Percentiles rank a stretch among this genome's conserved stretches.
Evolutionary conservation across 768 basidiomycete genomes (phyloP).

Genomic region (Russula sp.): DNA sequence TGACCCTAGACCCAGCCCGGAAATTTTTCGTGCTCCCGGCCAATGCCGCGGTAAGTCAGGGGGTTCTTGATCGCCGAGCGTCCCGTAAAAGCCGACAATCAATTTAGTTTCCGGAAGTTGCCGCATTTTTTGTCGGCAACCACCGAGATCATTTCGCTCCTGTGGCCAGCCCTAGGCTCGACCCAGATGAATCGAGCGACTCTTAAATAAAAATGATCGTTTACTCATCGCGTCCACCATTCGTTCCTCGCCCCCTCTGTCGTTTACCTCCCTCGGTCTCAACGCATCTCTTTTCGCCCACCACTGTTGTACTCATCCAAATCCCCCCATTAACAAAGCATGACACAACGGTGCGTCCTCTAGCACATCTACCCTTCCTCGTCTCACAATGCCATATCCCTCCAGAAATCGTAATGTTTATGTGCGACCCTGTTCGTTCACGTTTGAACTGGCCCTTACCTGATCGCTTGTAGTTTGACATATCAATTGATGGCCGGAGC

Average conservation of each 20-base stretch:
- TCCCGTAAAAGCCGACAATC: constrained; percentile 28
- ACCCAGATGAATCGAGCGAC: constrained; percentile 4
- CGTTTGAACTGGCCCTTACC: not conserved
- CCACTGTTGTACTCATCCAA: not conserved
- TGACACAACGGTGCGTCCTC: constrained; percentile 13
- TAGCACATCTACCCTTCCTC: not conserved
- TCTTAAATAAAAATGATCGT: constrained; percentile 18
- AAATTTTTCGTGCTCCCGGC: constrained; percentile 8
- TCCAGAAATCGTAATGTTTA: constrained; percentile 23
- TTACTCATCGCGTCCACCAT: constrained; percentile 19
- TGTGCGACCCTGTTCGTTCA: constrained; percentile 10
- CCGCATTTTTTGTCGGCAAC: constrained; percentile 11
- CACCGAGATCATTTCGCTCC: constrained; percentile 16
- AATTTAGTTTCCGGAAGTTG: constrained; percentile 13
- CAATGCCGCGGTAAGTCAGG: constrained; percentile 16
- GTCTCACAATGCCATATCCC: not conserved
- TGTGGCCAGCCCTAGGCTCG: constrained; percentile 2
- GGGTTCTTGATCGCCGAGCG: constrained; percentile 27
- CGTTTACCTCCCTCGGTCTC: constrained; percentile 4
- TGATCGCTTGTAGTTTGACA: constrained; percentile 35
- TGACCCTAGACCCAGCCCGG: constrained; percentile 7
- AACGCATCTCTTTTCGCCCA: not conserved
- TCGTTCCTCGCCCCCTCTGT: constrained; percentile 14
- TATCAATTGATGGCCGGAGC: constrained; percentile 35
- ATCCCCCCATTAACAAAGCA: not conserved